Evolutionary conservation across 768 basidiomycete genomes (phyloP).

Genomic region (Boletus coccyginus): DNA sequence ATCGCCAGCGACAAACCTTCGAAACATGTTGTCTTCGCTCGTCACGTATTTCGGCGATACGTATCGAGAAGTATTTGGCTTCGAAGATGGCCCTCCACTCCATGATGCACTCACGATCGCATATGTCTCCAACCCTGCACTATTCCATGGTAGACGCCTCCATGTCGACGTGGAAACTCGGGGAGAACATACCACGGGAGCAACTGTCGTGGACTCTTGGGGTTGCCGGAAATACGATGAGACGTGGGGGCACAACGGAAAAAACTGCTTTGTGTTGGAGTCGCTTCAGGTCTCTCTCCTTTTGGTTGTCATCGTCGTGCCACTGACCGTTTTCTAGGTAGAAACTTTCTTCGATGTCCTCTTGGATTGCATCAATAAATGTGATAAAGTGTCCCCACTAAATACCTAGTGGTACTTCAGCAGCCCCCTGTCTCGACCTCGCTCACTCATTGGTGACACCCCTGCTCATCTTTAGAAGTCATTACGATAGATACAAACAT

Average conservation of each 20-base stretch:
- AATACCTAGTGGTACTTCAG: conserved; percentile 34
- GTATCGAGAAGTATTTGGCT: conserved; percentile 76
- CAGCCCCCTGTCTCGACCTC: not conserved
- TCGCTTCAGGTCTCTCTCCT: conserved; percentile 52
- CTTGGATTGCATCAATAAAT: conserved; percentile 53
- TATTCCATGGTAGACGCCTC: conserved; percentile 63
- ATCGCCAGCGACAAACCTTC: conserved; percentile 45
- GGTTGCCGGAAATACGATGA: conserved; percentile 56
- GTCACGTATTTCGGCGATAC: conserved; percentile 70
- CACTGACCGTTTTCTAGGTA: conserved; percentile 42
- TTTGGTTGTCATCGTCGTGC: not conserved
- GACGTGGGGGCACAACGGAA: conserved; percentile 70
- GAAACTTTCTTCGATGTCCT: conserved; percentile 63
- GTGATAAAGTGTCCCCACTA: conserved; percentile 60
- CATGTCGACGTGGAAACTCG: conserved; percentile 81
- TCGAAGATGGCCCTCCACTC: conserved; percentile 80
- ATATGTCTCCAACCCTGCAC: conserved; percentile 64
- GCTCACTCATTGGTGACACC: not conserved
- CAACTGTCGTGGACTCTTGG: conserved; percentile 81
- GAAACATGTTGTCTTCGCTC: conserved; percentile 72
- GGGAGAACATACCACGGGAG: conserved; percentile 64
- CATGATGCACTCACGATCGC: conserved; percentile 85
- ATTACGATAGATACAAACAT: not conserved
- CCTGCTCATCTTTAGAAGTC: not conserved
- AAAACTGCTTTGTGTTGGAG: conserved; percentile 73